Base-by-base conservation (phyloP, 192 early-diverging fungal genomes). In the Coemansia sp. region DNA sequence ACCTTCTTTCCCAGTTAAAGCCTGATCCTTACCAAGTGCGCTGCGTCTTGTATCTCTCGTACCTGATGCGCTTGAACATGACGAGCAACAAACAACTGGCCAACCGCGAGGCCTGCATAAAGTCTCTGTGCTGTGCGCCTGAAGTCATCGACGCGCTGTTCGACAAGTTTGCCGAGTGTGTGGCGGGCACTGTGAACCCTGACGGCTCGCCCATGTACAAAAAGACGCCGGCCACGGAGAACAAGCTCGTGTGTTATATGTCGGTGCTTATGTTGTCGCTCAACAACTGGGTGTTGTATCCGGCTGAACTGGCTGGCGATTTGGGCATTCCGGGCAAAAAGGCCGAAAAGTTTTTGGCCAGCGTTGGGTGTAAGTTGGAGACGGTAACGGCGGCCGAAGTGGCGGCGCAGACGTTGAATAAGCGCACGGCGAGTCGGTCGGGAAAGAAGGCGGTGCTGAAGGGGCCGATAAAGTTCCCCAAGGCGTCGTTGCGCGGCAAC, bases 201-300 rank as follows among this genome's bases (percentile, higher is more conserved):
- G 80, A 82, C 41, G 80, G 80, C 23, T 62, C 64, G 26, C 80
- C 80, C 5, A 67, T 77, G 24, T 76, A 63, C 29, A 62, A 64
- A 48, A 84, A 81, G 61, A 89, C 88, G 19, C 71, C 88, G 62
- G 69, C 84, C 19, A 84, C 81, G 43, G 87, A 88, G 61, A 91
- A 90, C 75, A 91, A 85, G 74, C 82, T 96, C 6, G 72, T 89
- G 12, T 89, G 87, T 62, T 89, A 93, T 66, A 91, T 93, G 56
- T 67, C 91, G 43, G 84, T 85, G 12, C 71, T 93, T 45, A 83
- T 83, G 61, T 74, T 96, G 64, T 85, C 83, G 10, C 65, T 93
- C 2, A 87, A 91, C 66, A 86, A 88, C 68, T 94, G 84, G 82
- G 82, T 80, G 16, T 61, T 90, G 43, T 84, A 92, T 54, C 79